Percentiles rank a stretch among this genome's conserved stretches.
phyloP scores from a whole-genome alignment of 2,329 filamentous ascomycete species.

The Aschersonia sp. region DNA sequence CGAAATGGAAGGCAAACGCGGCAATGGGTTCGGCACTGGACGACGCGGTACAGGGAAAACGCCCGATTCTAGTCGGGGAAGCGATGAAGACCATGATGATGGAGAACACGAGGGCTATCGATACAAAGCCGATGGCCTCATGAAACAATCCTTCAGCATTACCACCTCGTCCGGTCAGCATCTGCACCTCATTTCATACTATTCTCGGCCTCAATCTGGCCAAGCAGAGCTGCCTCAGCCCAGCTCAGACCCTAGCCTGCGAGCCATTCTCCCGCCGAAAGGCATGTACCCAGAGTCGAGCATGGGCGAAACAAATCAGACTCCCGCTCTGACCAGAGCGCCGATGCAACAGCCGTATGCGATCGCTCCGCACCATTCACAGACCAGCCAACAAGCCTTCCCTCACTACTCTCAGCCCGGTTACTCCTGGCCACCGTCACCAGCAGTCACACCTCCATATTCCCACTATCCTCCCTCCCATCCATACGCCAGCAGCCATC shows the following conservation, averaged over 20 bases:
- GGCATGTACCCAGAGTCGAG: constrained; percentile 97
- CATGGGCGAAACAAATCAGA: constrained; percentile 67
- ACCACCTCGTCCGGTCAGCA: constrained; percentile 81
- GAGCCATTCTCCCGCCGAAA: constrained; percentile 74
- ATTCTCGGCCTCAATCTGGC: constrained; percentile 63
- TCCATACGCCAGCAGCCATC: too few species aligned
- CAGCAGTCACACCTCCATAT: constrained; percentile 38
- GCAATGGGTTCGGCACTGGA: constrained; percentile 53
- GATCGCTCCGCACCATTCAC: constrained; percentile 15
- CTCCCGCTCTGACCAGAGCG: constrained; percentile 66
- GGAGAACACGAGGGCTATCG: constrained; percentile 81
- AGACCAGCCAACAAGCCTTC: constrained; percentile 12
- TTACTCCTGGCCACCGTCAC: constrained; percentile 42
- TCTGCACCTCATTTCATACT: constrained; percentile 95
- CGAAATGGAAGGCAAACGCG: constrained; percentile 97
- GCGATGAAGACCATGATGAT: constrained; percentile 74
- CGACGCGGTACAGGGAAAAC: constrained; percentile 55
- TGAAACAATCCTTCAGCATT: constrained; percentile 99
- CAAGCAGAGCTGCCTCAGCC: constrained; percentile 66
- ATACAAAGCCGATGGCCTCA: constrained; percentile 91
- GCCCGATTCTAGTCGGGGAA: constrained; percentile 65
- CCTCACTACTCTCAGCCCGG: constrained; percentile 26
- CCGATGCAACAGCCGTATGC: constrained; percentile 40
- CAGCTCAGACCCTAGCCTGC: constrained; percentile 62
- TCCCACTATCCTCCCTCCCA: constrained; percentile 35